Evolutionary conservation across 148 eudicot genomes (phyloP).

Genomic region (Diospyros kaki): DNA sequence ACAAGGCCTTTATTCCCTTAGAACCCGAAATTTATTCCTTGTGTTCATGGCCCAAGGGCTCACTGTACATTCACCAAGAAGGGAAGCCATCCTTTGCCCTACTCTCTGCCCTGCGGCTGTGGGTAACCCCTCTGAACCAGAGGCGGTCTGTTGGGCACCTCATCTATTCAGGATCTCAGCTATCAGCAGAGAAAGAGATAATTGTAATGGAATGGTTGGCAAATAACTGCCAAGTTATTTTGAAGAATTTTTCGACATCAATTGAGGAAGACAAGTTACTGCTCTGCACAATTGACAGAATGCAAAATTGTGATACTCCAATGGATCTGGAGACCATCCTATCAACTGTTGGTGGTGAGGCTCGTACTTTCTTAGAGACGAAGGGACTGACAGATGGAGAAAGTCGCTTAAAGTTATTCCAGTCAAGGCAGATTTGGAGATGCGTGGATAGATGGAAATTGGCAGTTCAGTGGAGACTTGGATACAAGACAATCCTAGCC

Average conservation of each 20-base stretch:
- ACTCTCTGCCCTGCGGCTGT: conserved; percentile 60
- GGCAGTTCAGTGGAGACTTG: conserved; percentile 78
- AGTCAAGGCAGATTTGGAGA: conserved; percentile 26
- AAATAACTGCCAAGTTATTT: conserved; percentile 36
- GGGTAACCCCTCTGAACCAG: conserved; percentile 68
- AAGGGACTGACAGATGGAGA: conserved; percentile 27
- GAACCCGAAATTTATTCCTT: conserved; percentile 49
- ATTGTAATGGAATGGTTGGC: conserved; percentile 55
- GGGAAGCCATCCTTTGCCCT: conserved; percentile 84
- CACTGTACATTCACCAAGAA: conserved; percentile 58
- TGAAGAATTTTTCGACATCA: conserved; percentile 49
- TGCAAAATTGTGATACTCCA: conserved; percentile 26
- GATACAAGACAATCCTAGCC: conserved; percentile 53
- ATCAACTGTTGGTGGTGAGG: conserved; percentile 30
- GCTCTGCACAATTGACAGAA: conserved; percentile 33
- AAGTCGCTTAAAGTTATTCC: neutral
- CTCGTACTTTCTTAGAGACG: conserved; percentile 34
- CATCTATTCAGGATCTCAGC: conserved; percentile 55
- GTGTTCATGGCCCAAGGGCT: conserved; percentile 71
- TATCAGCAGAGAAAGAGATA: conserved; percentile 63
- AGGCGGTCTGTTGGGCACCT: conserved; percentile 52
- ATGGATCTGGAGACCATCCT: conserved; percentile 22
- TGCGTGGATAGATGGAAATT: conserved; percentile 58
- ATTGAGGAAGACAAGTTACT: conserved; percentile 54
- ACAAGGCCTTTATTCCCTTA: conserved; percentile 66